A percentile compares a stretch with the other conserved stretches of the same genome.
Evolutionary conservation across 2,329 filamentous ascomycete genomes (phyloP).

Genomic region (Dactylella cylindrospora): DNA sequence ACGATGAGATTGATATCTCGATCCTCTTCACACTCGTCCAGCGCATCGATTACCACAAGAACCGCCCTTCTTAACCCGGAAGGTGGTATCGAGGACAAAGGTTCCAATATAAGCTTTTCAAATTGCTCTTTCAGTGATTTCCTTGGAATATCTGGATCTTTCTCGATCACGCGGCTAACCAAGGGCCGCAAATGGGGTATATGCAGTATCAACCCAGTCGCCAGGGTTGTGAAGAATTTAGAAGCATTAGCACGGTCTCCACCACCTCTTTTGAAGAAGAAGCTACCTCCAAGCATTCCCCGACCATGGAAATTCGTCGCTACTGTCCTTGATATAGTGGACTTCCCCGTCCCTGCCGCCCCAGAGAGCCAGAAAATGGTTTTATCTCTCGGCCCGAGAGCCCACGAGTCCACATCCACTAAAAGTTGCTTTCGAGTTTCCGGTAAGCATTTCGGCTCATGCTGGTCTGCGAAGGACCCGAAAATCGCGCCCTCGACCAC

Average conservation of each 20-base stretch:
- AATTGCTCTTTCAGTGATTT: constrained; percentile 3
- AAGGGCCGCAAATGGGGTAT: not conserved
- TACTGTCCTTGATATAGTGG: constrained; percentile 12
- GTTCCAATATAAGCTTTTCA: not conserved
- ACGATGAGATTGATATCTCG: constrained; percentile 48
- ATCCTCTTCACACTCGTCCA: constrained; percentile 50
- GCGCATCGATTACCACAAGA: constrained; percentile 49
- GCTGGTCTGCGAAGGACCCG: constrained; percentile 45
- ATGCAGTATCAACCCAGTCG: not conserved
- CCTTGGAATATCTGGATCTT: not conserved
- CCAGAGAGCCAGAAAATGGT: constrained; percentile 52
- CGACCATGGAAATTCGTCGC: not conserved
- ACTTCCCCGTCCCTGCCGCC: constrained; percentile 50
- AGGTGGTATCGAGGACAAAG: no score
- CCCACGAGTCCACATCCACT: constrained; percentile 39
- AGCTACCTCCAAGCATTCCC: constrained; percentile 9
- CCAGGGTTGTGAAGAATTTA: constrained; percentile 11
- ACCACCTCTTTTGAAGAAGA: constrained; percentile 12
- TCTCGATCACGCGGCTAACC: not conserved
- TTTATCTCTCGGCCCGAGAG: not conserved
- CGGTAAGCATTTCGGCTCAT: constrained; percentile 47
- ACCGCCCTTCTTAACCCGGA: no score
- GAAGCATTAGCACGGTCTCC: constrained; percentile 15
- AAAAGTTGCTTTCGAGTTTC: constrained; percentile 47
- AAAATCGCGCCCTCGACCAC: constrained; percentile 44